Evolutionary conservation across 805 yeast species (phyloP), one percentile per base, ranked within the genome.

Genomic region (Yamadazyma insecticola): DNA sequence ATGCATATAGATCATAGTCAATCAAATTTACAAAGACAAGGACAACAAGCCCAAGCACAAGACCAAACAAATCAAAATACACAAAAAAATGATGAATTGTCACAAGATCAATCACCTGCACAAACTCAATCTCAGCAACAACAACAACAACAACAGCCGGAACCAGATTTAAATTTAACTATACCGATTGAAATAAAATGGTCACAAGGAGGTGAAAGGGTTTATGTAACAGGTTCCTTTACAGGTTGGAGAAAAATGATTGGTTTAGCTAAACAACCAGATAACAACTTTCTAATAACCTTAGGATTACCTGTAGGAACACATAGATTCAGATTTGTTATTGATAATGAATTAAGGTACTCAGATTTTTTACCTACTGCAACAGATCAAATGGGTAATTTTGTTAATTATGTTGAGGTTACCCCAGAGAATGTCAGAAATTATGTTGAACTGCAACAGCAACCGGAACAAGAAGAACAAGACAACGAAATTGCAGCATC

Each of bases 191-290:
- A 81, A 35, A 81, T 88, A 36, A 77, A 76, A 42, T 90, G 98
- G 98, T 79, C 78, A 12, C 96, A 90, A 57, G 97, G 97, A n/a
- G 98, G 98, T 39, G 75, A 75, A 29, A 84, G 84, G 48, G 97
- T 92, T 2, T 92, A 88, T 55, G 96, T 90, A 10, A 92, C 97
- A 21, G 98, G 98, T 29, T 84, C 97, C 1, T 90, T 90, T 60
- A 92, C 98, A 0, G 96, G 96, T 3, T 92, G 98, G 97, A 70
- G 96, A 44, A 90, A 89, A 59, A 90, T 92, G 97, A 89, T 90
- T 50, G 95, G 95, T 23, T 64, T 92, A 47, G 71, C 71, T 18
- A 66, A 64, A 56, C 74, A 56, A 59, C 66, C 47, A 7, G 76
- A 78, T 44, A 70, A 70, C 14, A 65, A 68, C 22, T 80, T 81